Base-by-base conservation (phyloP, 768 basidiomycete genomes). In the Phallus indusiatus region DNA sequence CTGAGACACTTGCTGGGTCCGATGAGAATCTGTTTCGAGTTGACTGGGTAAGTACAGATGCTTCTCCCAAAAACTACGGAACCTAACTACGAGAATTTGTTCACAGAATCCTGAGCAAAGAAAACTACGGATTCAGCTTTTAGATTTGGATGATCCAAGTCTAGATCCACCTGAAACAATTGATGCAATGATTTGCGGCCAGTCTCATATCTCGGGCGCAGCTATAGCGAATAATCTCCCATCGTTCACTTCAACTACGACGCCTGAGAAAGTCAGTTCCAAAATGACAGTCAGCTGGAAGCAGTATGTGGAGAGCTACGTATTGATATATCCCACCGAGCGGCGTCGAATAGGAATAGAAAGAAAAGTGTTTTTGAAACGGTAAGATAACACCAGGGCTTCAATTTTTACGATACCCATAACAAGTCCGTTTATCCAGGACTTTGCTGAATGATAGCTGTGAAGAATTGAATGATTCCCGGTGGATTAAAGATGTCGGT, bases 11-110 rank as follows among this genome's bases (percentile, higher is more conserved):
- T 64, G 81, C 84, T 58, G 84, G 84, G 24, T 78, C 79, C 55
- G 88, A 90, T 64, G 87, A 89, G 63, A 82, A 88, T 72, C 69
- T 90, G 62, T 90, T 89, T 69, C 80, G 83, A 59, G 69, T 92
- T 17, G 83, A 89, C 76, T 91, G 88, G 88, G 90, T 89, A 68
- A 64, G 81, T 75, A 12, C n/a, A n/a, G n/a, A 51, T 34, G 22
- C n/a, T n/a, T n/a, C n/a, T n/a, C n/a, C 53, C 47, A 21, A n/a
- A 2, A 48, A 3, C 9, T 21, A 48, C 47, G 9, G 8, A n/a
- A 60, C 36, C 47, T 59, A 11, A 55, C 53, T 14, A 58, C 59
- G 46, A 60, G 61, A 63, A 61, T 47, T 61, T 64, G 63, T 65
- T n/a, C 11, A 59, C 70, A 90, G 88, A 79, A 81, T 56, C 71